These are phyloP conservation scores for Solanum hybrid DNA, from an alignment of 305 asterid species.

Conservation along the genomic window DNA sequence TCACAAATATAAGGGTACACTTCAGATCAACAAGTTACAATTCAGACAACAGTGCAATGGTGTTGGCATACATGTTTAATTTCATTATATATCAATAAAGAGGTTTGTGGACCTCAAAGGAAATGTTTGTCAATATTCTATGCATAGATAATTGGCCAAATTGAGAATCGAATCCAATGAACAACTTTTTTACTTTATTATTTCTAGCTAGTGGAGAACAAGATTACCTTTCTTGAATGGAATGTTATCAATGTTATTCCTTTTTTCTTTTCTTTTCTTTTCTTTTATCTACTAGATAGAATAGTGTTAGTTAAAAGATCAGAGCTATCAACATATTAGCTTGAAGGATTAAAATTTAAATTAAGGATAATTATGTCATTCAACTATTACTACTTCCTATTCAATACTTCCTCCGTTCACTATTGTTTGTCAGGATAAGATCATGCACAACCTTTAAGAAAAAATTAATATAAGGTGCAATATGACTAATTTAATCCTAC, in stretches of 20 bases:
- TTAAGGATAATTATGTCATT: neutral
- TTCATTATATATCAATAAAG: neutral
- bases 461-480: neutral
- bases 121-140: neutral
- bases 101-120: neutral
- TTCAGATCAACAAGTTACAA: neutral
- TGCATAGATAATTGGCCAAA: neutral
- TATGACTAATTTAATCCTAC: neutral
- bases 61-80: neutral
- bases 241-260: neutral
- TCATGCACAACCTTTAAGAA: too few species aligned
- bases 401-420: neutral
- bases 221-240: neutral
- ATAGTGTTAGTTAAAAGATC: neutral
- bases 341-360: neutral
- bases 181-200: neutral
- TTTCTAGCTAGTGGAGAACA: neutral
- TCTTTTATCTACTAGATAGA: neutral
- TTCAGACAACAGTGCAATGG: neutral
- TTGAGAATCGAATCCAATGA: slow-evolving; percentile 7
- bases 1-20: neutral
- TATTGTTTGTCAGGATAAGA: too few species aligned
- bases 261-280: neutral
- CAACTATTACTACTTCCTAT: neutral
- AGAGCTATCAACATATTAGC: neutral